These are phyloP conservation scores for Scolecobasidium constrictum DNA, from an alignment of 2,329 filamentous ascomycete genomes.

Conservation along the genomic window DNA sequence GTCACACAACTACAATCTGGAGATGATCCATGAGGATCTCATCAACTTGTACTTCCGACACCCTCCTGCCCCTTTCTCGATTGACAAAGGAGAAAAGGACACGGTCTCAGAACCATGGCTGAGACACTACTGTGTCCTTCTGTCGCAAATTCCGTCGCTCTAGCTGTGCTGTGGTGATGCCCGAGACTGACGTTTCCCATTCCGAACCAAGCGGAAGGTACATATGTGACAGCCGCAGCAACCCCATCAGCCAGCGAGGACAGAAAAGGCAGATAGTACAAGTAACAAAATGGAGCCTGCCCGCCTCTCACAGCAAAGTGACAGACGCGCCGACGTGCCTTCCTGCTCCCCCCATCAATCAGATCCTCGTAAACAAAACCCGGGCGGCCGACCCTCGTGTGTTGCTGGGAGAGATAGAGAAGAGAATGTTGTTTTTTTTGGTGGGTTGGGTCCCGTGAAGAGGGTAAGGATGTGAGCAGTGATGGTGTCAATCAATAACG, in stretches of 20 bases:
- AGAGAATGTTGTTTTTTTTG: too few relatives aligned
- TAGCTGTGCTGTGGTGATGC: background rate
- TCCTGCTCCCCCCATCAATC: background rate
- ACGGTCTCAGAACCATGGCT: background rate
- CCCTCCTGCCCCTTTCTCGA: background rate
- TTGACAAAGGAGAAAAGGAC: background rate
- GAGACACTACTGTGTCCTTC: background rate
- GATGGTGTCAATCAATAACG: constrained; percentile 1
- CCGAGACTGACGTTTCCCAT: background rate
- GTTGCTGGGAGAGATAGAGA: background rate
- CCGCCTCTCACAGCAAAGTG: background rate
- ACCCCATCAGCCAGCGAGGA: too few relatives aligned
- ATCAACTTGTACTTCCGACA: too few relatives aligned
- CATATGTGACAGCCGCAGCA: background rate
- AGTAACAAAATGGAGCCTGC: background rate
- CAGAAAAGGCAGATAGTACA: background rate
- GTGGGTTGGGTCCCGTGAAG: too few relatives aligned
- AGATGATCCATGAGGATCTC: constrained; percentile 3
- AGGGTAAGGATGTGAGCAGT: background rate
- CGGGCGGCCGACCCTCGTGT: background rate
- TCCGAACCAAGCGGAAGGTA: background rate
- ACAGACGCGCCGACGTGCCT: too few relatives aligned
- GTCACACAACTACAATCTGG: constrained; percentile 1
- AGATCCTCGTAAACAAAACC: background rate
- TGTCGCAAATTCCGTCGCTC: background rate